Base-by-base conservation (phyloP, 1,284 basidiomycete species). In the Puccinia polysora region DNA sequence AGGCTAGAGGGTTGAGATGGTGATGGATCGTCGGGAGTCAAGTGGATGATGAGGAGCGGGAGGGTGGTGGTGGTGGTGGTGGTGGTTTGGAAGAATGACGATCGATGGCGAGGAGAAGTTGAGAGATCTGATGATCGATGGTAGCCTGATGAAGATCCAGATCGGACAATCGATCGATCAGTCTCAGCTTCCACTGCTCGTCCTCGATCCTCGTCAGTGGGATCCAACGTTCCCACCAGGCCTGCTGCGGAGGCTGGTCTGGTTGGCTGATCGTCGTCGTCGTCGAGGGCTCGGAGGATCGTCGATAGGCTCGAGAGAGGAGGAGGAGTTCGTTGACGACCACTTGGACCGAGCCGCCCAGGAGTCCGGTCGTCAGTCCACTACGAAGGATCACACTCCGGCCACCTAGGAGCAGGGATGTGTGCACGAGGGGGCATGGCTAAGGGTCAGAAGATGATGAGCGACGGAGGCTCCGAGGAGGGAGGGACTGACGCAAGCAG, bases 141-240 rank as follows among this genome's bases (percentile, higher is more conserved):
- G 15, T 45, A 0, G 10, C 7, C 0, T 43, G 59, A 12, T 62
- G 38, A 4, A 62, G 14, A 18, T 47, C 59, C 18, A 43, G 32
- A 18, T 62, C 38, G 28, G 59, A 36, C 10, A 65, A 47, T 32
- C 52, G 30, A 2, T 23, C 0, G 0, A 25, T 45, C 2, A 70
- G 38, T 20, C 67, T 18, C 10, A 32, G 30, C 6, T 60, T 47
- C 67, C 67, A 70, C 14, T 60, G 56, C 15, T 49, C 20, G 28
- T 70, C 67, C n/a, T 55, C 20, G 8, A 70, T 70, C 34, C 40
- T 59, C n/a, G 43, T 23, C 0, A 70, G 47, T 32, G 67, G 67
- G 30, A 70, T 70, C 47, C 25, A 60, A 32, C n/a, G 14, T 36
- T 70, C 67, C 67, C 67, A 70, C 65, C 55, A 56, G 34, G 52